Percentiles rank a stretch among this genome's conserved stretches.
phyloP scores from a whole-genome alignment of 2,329 filamentous ascomycete genomes.

The Biscogniauxia sp. region DNA sequence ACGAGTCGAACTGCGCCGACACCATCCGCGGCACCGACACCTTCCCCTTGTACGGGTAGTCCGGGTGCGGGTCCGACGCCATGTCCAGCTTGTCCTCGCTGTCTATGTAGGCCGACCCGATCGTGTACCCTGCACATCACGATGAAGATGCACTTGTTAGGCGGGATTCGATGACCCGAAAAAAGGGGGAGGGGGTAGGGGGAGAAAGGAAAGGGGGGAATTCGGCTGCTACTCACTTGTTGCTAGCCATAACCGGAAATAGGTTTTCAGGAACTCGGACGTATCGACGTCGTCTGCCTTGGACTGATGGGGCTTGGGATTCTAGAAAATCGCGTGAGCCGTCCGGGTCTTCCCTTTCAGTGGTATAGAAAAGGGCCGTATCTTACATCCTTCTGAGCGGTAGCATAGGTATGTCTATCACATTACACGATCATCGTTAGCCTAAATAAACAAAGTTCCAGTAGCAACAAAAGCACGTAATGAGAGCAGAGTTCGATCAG shows the following conservation, averaged over 20 bases:
- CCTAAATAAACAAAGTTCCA: neutral
- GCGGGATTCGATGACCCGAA: neutral
- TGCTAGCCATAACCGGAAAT: constrained; percentile 47
- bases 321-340: constrained; percentile 3
- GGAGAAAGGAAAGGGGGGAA: neutral
- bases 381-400: neutral
- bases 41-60: constrained; percentile 38
- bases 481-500: neutral
- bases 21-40: constrained; percentile 34
- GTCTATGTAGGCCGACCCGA: constrained; percentile 42
- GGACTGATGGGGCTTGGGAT: constrained; percentile 1
- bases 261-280: constrained; percentile 36
- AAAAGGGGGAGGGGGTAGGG: no score
- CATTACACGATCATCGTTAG: neutral
- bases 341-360: neutral
- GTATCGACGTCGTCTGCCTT: constrained; percentile 25
- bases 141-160: neutral
- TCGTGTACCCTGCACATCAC: constrained; percentile 39
- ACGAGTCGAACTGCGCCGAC: constrained; percentile 31
- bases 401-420: neutral
- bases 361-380: neutral
- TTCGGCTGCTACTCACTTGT: constrained; percentile 37
- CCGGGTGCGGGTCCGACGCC: constrained; percentile 33
- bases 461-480: neutral
- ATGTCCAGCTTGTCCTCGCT: constrained; percentile 42